Conservation (phyloP, 805 yeast species). For the Debaryomyces hansenii region DNA sequence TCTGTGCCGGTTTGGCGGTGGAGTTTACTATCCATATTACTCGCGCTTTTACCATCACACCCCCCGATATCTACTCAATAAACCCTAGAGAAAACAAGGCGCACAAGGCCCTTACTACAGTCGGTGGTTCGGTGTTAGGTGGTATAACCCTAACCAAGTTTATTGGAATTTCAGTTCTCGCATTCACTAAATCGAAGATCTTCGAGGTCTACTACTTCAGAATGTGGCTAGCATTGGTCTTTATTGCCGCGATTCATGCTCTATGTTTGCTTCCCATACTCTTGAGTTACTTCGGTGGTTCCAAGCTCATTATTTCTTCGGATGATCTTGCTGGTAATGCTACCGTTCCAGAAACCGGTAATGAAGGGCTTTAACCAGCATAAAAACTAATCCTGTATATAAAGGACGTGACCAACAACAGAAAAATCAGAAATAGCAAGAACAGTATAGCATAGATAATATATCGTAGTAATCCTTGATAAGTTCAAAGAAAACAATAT, state of each 20-base stretch:
- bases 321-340: neutral
- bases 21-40: slow-evolving; percentile 91
- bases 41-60: slow-evolving; percentile 63
- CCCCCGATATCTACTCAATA: slow-evolving; percentile 13
- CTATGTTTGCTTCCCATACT: slow-evolving; percentile 76
- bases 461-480: neutral
- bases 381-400: neutral
- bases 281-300: slow-evolving; percentile 45
- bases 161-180: slow-evolving; percentile 82
- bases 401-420: neutral
- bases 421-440: neutral
- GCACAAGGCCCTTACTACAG: slow-evolving; percentile 62
- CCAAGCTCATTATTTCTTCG: neutral
- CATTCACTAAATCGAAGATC: slow-evolving; percentile 83
- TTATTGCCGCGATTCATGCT: slow-evolving; percentile 77
- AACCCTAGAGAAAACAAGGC: slow-evolving; percentile 29
- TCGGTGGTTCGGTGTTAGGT: slow-evolving; percentile 88
- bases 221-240: slow-evolving; percentile 85
- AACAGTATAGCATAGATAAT: neutral
- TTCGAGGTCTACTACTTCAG: slow-evolving; percentile 91
- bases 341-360: neutral
- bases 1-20: slow-evolving; percentile 91
- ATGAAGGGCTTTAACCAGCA: neutral
- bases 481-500: neutral
- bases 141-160: slow-evolving; percentile 90